These are phyloP conservation scores for Phytophthora litchii DNA, from an alignment of 352 stramenopile genomes.

Conservation along the genomic window DNA sequence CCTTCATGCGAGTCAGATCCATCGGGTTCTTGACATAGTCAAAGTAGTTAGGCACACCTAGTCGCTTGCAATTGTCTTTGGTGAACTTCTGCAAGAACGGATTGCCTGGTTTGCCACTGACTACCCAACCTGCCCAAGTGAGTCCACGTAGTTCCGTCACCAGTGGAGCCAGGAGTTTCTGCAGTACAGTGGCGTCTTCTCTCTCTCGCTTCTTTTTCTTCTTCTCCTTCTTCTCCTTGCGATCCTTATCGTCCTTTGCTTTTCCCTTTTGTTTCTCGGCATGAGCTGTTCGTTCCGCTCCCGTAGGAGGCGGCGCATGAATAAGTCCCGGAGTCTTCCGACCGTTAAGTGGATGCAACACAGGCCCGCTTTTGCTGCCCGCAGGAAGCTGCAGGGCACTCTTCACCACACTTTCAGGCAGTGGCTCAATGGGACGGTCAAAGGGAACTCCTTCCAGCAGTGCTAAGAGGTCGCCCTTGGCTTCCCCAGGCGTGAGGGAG, in stretches of 20 bases:
- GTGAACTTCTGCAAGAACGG: conserved; percentile 89
- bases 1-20: conserved; percentile 86
- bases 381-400: conserved; percentile 70
- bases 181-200: conserved; percentile 69
- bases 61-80: conserved; percentile 82
- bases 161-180: conserved; percentile 76
- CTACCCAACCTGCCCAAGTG: conserved; percentile 78
- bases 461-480: conserved; percentile 59
- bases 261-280: conserved; percentile 61
- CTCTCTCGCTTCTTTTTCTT: conserved; percentile 85
- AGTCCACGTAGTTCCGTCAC: conserved; percentile 67
- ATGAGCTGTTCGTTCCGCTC: conserved; percentile 36
- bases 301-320: conserved; percentile 60
- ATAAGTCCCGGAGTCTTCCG: conserved; percentile 63
- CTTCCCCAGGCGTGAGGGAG: conserved; percentile 37
- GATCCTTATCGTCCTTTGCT: conserved; percentile 73
- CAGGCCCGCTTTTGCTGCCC: conserved; percentile 60
- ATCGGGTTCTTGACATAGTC: conserved; percentile 83
- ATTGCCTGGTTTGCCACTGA: conserved; percentile 73
- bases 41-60: conserved; percentile 88
- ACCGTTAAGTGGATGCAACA: conserved; percentile 52
- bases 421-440: conserved; percentile 76
- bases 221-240: conserved; percentile 85
- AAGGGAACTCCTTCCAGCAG: conserved; percentile 79
- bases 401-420: conserved; percentile 76